Conservation (phyloP, 371 early-diverging fungal genomes). For the Paraphysoderma sedebokerense region DNA sequence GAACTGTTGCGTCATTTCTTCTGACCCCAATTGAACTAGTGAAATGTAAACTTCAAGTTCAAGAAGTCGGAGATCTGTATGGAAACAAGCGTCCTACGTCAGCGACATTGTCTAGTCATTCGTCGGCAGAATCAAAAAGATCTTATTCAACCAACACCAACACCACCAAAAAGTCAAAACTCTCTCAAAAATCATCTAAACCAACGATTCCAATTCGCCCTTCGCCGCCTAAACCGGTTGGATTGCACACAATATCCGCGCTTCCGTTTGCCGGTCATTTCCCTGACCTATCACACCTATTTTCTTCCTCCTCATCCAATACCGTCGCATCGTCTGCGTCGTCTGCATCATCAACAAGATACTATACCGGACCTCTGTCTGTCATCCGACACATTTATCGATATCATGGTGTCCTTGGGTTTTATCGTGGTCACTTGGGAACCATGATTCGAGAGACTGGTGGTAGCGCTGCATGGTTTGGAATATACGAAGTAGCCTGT, state of each 20-base stretch:
- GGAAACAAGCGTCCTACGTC: background rate
- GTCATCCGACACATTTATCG: constrained; percentile 46
- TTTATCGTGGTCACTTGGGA: constrained; percentile 77
- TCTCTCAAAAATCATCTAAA: background rate
- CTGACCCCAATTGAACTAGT: constrained; percentile 90
- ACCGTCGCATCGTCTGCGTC: constrained; percentile 1
- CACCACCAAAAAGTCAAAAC: no score
- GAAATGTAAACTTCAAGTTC: constrained; percentile 90
- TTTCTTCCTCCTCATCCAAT: background rate
- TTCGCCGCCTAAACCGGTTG: background rate
- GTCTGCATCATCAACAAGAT: constrained; percentile 1
- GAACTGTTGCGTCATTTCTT: constrained; percentile 67
- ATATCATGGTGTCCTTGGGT: constrained; percentile 49
- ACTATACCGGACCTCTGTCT: constrained; percentile 47
- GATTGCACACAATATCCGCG: no score
- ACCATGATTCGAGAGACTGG: constrained; percentile 75
- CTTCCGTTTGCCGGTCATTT: no score
- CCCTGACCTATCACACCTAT: constrained; percentile 3
- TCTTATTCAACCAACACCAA: no score
- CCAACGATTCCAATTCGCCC: background rate
- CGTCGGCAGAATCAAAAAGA: background rate
- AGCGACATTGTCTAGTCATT: background rate
- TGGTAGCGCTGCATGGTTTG: constrained; percentile 95
- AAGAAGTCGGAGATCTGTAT: constrained; percentile 24
- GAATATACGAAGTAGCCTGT: constrained; percentile 70